Percentiles rank a stretch among this genome's conserved stretches.
Evolutionary conservation across 306 rosid genomes (phyloP).

Genomic region (Citrullus amarus): DNA sequence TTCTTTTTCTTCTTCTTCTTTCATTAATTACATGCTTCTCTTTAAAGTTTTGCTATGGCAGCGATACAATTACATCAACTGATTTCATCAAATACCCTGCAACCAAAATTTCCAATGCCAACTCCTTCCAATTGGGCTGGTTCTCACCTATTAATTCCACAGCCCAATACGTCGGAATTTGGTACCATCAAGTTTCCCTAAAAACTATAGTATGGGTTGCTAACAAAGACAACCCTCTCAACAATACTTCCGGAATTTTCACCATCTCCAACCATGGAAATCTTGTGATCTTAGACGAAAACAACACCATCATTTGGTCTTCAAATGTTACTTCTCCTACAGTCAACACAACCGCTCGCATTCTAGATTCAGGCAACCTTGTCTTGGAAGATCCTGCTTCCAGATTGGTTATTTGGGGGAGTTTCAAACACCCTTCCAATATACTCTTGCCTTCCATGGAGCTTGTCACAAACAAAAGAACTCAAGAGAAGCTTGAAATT

Average conservation of each 20-base stretch:
- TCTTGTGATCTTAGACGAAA: slow-evolving; percentile 13
- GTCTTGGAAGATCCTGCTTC: slow-evolving; percentile 15
- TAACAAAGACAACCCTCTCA: slow-evolving; percentile 9
- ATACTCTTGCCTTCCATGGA: slow-evolving; percentile 10
- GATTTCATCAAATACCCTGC: not conserved
- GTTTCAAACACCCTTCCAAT: slow-evolving; percentile 24
- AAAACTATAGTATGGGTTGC: slow-evolving; percentile 7
- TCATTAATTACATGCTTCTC: not conserved
- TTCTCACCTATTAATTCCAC: not conserved
- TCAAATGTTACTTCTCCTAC: slow-evolving; percentile 17
- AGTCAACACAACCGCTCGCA: slow-evolving; percentile 7
- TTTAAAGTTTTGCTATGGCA: not conserved
- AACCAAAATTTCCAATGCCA: not conserved
- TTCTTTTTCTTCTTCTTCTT: not conserved
- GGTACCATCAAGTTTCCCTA: not conserved
- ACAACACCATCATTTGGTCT: slow-evolving; percentile 17
- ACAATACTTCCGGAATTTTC: slow-evolving; percentile 6
- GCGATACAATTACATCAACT: not conserved
- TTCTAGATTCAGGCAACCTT: slow-evolving; percentile 22
- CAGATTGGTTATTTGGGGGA: slow-evolving; percentile 19
- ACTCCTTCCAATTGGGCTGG: slow-evolving; percentile 10
- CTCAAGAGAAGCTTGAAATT: not conserved
- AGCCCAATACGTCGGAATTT: slow-evolving; percentile 6
- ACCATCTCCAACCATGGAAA: not conserved
- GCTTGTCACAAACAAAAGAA: not conserved